These are phyloP conservation scores for Exophiala aquamarina DNA, from an alignment of 2,329 filamentous ascomycete species.

Conservation along the genomic window DNA sequence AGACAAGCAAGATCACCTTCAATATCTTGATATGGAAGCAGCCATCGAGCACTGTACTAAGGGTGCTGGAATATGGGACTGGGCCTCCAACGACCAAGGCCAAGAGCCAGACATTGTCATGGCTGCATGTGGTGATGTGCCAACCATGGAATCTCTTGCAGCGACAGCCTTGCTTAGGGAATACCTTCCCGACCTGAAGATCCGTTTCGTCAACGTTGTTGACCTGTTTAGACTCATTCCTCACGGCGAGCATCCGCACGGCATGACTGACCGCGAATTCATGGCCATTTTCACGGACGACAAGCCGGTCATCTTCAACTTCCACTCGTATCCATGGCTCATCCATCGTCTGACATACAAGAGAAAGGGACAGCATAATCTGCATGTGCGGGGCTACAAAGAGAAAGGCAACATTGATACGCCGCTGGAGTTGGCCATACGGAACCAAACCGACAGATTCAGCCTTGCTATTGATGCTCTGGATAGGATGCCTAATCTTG, in stretches of 20 bases:
- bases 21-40: slow-evolving; percentile 71
- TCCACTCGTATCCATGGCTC: slow-evolving; percentile 80
- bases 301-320: slow-evolving; percentile 77
- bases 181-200: slow-evolving; percentile 69
- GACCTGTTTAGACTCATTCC: slow-evolving; percentile 79
- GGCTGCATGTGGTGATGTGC: slow-evolving; percentile 72
- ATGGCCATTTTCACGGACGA: slow-evolving; percentile 68
- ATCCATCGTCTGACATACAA: slow-evolving; percentile 76
- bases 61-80: slow-evolving; percentile 75
- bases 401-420: slow-evolving; percentile 86
- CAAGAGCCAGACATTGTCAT: slow-evolving; percentile 72
- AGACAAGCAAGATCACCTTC: slow-evolving; percentile 76
- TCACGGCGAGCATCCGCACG: slow-evolving; percentile 69
- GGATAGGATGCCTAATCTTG: slow-evolving; percentile 62
- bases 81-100: slow-evolving; percentile 70
- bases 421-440: slow-evolving; percentile 73
- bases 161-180: slow-evolving; percentile 72
- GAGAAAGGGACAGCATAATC: slow-evolving; percentile 64
- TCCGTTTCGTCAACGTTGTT: slow-evolving; percentile 77
- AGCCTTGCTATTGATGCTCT: slow-evolving; percentile 75
- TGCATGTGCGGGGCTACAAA: slow-evolving; percentile 75
- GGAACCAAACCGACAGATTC: slow-evolving; percentile 75
- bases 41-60: slow-evolving; percentile 76
- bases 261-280: slow-evolving; percentile 67
- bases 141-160: slow-evolving; percentile 72